Conservation (phyloP, 768 basidiomycete species). For the Suillus clintonianus region DNA sequence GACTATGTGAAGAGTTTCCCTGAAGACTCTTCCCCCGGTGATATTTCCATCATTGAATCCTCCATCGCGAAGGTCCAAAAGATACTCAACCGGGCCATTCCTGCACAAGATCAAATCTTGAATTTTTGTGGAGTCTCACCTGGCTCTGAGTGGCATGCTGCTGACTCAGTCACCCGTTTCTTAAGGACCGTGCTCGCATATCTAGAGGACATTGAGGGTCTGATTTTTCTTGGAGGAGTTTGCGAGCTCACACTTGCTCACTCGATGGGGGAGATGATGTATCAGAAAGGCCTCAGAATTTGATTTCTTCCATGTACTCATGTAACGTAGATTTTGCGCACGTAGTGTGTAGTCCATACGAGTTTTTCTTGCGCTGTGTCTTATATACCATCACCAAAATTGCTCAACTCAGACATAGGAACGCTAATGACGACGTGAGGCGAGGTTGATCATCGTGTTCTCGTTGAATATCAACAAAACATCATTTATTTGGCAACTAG, state of each 20-base stretch:
- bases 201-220: background rate
- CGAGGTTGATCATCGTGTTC: too few species aligned
- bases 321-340: background rate
- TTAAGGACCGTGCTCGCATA: background rate
- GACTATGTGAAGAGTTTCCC: background rate
- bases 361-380: background rate
- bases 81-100: background rate
- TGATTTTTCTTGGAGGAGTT: background rate
- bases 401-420: too few species aligned
- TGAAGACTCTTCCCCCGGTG: background rate
- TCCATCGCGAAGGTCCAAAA: background rate
- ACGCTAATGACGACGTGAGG: too few species aligned
- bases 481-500: too few species aligned
- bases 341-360: background rate
- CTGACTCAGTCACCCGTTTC: background rate
- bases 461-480: too few species aligned
- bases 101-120: background rate
- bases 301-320: background rate
- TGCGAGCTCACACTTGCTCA: background rate
- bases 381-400: too few species aligned
- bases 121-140: background rate
- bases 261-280: background rate
- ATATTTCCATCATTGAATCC: background rate
- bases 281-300: background rate
- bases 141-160: background rate